phyloP scores from a whole-genome alignment of 176 grass and related monocot genomes.

The Triticum monococcum region DNA sequence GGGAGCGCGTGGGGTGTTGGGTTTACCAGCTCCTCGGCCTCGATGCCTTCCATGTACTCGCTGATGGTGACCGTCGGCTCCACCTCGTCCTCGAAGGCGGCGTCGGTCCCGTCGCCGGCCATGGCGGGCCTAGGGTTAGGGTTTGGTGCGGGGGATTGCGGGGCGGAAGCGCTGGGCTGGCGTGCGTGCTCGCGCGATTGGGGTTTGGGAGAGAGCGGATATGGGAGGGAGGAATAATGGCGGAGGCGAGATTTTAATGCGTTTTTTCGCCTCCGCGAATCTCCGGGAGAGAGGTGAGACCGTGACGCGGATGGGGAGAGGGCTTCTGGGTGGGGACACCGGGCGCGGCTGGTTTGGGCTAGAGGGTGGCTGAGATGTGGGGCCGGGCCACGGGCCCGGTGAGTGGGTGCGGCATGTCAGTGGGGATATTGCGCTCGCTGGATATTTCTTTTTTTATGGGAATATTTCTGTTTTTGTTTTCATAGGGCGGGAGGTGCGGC shows the following conservation, averaged over 20 bases:
- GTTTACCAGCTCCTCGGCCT: constrained; percentile 80
- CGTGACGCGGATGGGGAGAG: neutral
- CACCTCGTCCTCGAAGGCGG: constrained; percentile 64
- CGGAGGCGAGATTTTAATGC: neutral
- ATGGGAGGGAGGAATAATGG: constrained; percentile 1
- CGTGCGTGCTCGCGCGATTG: neutral
- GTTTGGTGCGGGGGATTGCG: neutral
- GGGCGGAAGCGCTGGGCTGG: too few species aligned
- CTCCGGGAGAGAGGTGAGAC: neutral
- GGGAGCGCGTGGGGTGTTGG: neutral
- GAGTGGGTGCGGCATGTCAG: neutral
- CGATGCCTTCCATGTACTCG: constrained; percentile 90
- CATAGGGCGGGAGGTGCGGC: neutral
- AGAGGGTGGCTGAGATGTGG: neutral
- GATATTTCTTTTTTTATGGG: neutral
- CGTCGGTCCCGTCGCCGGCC: constrained; percentile 45
- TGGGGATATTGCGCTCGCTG: neutral
- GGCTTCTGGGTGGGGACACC: neutral
- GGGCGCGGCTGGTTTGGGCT: neutral
- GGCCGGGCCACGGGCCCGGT: rapidly evolving
- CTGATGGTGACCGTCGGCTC: constrained; percentile 59
- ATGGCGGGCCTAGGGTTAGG: constrained; percentile 25
- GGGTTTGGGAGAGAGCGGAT: neutral
- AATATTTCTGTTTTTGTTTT: neutral
- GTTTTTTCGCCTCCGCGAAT: neutral